Percentiles rank a stretch among this genome's conserved stretches.
These are phyloP conservation scores for Mortierella sp. DNA, from an alignment of 371 early-diverging fungal species.

Conservation along the genomic window DNA sequence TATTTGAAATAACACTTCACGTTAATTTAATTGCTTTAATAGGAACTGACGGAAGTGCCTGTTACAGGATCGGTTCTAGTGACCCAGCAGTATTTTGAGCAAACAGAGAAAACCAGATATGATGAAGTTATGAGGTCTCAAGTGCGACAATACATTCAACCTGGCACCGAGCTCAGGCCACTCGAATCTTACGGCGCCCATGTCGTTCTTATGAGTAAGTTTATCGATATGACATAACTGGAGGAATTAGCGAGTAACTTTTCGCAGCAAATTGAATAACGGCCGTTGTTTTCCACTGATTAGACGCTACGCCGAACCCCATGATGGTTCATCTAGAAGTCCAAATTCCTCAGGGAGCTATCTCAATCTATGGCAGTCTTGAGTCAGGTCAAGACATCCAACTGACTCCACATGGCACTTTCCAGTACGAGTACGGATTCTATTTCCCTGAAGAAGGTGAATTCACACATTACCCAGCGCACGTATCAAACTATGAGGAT, in stretches of 20 bases:
- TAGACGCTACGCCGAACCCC: conserved; percentile 39
- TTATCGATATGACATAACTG: too few species aligned
- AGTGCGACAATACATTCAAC: conserved; percentile 37
- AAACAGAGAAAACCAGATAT: conserved; percentile 28
- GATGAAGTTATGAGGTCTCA: conserved; percentile 18
- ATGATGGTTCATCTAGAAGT: conserved; percentile 45
- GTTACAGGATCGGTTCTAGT: conserved; percentile 39
- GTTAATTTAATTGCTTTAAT: neutral
- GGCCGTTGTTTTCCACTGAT: neutral
- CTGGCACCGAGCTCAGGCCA: conserved; percentile 33
- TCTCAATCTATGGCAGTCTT: conserved; percentile 32
- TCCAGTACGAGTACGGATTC: conserved; percentile 58
- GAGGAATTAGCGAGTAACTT: neutral
- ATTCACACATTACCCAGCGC: conserved; percentile 61
- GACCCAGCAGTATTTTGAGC: conserved; percentile 48
- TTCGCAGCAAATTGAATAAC: neutral
- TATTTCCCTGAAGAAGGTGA: conserved; percentile 68
- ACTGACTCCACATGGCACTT: conserved; percentile 28
- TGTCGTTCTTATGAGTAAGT: conserved; percentile 52
- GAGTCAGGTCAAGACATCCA: conserved; percentile 40
- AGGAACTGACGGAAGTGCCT: conserved; percentile 26
- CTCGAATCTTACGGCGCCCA: conserved; percentile 49
- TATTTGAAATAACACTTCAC: neutral
- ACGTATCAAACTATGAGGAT: conserved; percentile 52
- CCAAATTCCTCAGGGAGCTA: conserved; percentile 46